Base-by-base conservation (phyloP, 1,284 basidiomycete genomes). In the Sphaerobolus stellatus region DNA sequence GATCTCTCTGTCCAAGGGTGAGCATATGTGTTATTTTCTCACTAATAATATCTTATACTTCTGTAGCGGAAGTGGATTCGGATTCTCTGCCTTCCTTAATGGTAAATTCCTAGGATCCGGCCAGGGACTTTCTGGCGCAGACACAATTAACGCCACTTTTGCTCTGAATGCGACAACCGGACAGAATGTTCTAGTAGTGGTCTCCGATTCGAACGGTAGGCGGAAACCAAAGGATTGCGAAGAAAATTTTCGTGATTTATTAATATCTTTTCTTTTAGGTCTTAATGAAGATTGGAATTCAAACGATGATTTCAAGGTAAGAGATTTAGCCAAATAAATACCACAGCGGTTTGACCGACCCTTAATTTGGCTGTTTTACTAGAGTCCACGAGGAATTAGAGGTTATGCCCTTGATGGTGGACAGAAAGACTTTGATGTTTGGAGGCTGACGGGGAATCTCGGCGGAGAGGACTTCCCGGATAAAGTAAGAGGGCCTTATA, bases 401-500 rank as follows among this genome's bases (percentile, higher is more conserved):
- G 88, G 87, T 18, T 91, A 86, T 24, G 7, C 48, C 22, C 34
- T 27, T 33, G 24, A n/a, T 25, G 43, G 16, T 24, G 73, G 63
- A 77, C 59, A 75, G 90, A 9, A 75, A 81, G 51, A 67, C 68
- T 88, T 90, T 62, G 74, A 74, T 2, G 71, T 75, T 7, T 92
- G 90, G 90, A 89, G 80, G 59, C 86, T 92, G 1, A 88, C 90
- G 69, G 90, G 90, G 38, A 92, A 92, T 66, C 62, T 84, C 5
- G 87, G 87, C n/a, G 90, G 90, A 14, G 91, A 92, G 56, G 84
- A 81, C 58, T 90, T 75, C 71, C 84, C 76, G 0, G 90, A 92
- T 67, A 84, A 80, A 67, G 73, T 79, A 8, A 78, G 89, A 31
- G 83, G 84, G 40, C 62, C 89, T 14, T 72, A 90, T 48, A 92